Base-by-base conservation (phyloP, 139 green algal species). In the Coelastrella sp. region DNA sequence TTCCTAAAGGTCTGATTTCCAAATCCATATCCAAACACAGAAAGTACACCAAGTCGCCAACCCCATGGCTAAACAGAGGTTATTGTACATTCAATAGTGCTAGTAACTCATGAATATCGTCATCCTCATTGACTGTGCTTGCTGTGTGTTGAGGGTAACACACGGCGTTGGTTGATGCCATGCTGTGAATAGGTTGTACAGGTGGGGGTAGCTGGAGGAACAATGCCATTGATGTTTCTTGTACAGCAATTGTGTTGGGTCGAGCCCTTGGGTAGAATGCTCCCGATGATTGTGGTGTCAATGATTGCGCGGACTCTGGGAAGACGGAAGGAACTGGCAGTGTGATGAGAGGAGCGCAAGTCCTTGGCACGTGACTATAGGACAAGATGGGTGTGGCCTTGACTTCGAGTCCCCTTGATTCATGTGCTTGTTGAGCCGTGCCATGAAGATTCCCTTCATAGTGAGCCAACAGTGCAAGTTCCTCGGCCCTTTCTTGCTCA, bases 41-140 rank as follows among this genome's bases (percentile, higher is more conserved):
- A n/a, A n/a, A n/a, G n/a, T n/a, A n/a, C n/a, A n/a, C n/a, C n/a
- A n/a, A n/a, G n/a, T n/a, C n/a, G n/a, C n/a, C n/a, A n/a, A n/a
- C n/a, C n/a, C n/a, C n/a, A n/a, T n/a, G n/a, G n/a, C n/a, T n/a
- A n/a, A n/a, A n/a, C n/a, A n/a, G n/a, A n/a, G 41, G 38, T 38
- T 77, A 77, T 15, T 21, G 23, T 38, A 48, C 34, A 27, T 30
- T 77, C 37, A 77, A 38, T 38, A 77, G 17, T 37, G 68, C 68
- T 23, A 77, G 68, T 38, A 77, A 48, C 68, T 77, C 68, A 30
- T 48, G 38, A 59, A 34, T 45, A 25, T 77, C 68, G 9, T 77
- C 38, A 37, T 77, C 68, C 2, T 77, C 68, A 59, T 30, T 38
- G 27, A 30, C 68, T 77, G 23, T 23, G 5, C 32, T n/a, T 51